Evolutionary conservation across 2,329 filamentous ascomycete species (phyloP).

Genomic region (Aspergillus hortae): DNA sequence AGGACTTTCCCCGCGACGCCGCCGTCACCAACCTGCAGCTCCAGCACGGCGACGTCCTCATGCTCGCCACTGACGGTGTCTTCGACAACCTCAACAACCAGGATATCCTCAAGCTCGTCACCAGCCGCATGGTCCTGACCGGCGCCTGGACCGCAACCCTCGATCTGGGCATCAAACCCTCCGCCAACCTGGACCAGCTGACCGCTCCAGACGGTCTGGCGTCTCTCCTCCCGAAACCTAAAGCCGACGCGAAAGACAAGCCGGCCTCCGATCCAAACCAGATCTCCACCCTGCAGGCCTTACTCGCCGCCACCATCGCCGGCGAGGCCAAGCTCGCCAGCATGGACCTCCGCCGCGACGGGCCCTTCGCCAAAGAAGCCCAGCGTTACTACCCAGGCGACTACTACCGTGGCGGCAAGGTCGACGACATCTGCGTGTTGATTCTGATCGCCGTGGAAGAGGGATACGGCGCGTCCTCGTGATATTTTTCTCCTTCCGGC

Average conservation of each 20-base stretch:
- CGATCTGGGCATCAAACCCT: constrained; percentile 60
- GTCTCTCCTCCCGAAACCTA: constrained; percentile 14
- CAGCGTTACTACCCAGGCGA: constrained; percentile 83
- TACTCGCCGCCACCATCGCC: constrained; percentile 75
- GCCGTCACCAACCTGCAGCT: constrained; percentile 72
- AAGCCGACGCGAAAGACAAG: constrained; percentile 12
- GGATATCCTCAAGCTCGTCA: constrained; percentile 79
- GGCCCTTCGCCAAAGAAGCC: constrained; percentile 92
- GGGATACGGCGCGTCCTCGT: constrained; percentile 1
- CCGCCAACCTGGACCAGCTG: constrained; percentile 55
- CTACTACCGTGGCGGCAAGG: constrained; percentile 85
- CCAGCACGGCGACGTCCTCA: constrained; percentile 85
- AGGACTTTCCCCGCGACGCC: constrained; percentile 80
- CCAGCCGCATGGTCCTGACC: constrained; percentile 66
- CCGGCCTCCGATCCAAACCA: constrained; percentile 9
- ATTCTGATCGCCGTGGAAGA: constrained; percentile 72
- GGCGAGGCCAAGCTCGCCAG: constrained; percentile 81
- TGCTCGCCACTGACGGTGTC: constrained; percentile 91
- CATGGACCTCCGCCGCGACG: constrained; percentile 74
- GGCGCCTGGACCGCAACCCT: constrained; percentile 70
- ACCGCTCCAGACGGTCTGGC: constrained; percentile 48
- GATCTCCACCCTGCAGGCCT: constrained; percentile 64
- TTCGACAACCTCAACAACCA: constrained; percentile 94
- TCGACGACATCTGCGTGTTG: constrained; percentile 91
- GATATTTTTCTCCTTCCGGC: neutral